Base-by-base conservation (phyloP, 257 asterid species). In the Ligustrum vulgare region DNA sequence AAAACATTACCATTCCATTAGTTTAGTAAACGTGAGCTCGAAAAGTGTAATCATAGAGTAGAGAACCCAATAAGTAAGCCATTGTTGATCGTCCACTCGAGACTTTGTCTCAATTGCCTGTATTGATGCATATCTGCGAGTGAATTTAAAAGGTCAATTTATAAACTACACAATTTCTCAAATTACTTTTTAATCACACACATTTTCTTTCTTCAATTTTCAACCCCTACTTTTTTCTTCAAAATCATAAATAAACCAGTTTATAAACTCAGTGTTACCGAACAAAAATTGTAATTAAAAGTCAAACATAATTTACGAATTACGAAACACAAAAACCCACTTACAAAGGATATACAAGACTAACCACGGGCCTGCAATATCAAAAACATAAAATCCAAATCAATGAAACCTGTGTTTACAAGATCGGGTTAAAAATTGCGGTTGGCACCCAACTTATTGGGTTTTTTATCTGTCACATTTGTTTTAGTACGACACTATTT, bases 1-100 rank as follows among this genome's bases (percentile, higher is more conserved):
- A 36, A 33, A 28, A 4, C 1, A 36, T 3, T 25, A 13, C 99
- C 99, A 93, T 82, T 95, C 99, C 25, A 95, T 88, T 65, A 95
- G 81, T 74, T 87, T 91, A 2, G 97, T 92, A 78, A 95, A 95
- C 23, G 99, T 93, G 13, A 93, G 97, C 92, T 95, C 98, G 58
- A 93, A 89, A 31, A 95, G 93, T 15, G 99, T 95, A 74, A 95
- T 89, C 98, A 95, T 91, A 43, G 99, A 95, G 90, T 95, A 93
- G 72, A 95, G 89, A 78, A 95, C 87, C 99, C 99, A 95, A 47
- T 95, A 95, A 78, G 98, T 95, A 54, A 95, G 98, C 99, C 99
- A 95, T 77, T 95, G 99, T 79, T 95, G 98, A 90, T 95, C 98
- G 83, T 95, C 99, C 49, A 81, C 78, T 16, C 97, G 86, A 2